These are phyloP conservation scores for Dendrobium huoshanense DNA, from an alignment of 106 monocot species.

Conservation along the genomic window DNA sequence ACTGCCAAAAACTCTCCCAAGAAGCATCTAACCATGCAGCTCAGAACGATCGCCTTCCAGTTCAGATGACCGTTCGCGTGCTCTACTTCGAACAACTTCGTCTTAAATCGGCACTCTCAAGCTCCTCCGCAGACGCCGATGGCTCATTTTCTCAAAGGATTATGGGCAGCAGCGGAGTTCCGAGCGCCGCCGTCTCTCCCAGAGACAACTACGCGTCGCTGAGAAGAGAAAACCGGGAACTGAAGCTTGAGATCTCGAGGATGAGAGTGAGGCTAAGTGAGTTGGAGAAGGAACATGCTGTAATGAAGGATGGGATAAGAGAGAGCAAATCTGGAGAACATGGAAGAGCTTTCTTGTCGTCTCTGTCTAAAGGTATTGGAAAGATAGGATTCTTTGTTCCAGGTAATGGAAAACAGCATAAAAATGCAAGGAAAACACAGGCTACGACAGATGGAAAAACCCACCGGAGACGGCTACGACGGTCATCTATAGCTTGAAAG, in stretches of 20 bases:
- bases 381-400: constrained; percentile 40
- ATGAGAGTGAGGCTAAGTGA: constrained; percentile 80
- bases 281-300: constrained; percentile 76
- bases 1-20: constrained; percentile 89
- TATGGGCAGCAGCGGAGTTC: constrained; percentile 52
- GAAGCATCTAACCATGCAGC: constrained; percentile 87
- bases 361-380: constrained; percentile 59
- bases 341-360: constrained; percentile 55
- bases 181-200: constrained; percentile 71
- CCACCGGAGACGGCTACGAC: constrained; percentile 31
- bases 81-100: constrained; percentile 90
- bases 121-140: constrained; percentile 14
- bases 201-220: constrained; percentile 87
- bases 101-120: constrained; percentile 58
- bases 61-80: constrained; percentile 68
- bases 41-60: constrained; percentile 84
- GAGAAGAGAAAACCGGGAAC: constrained; percentile 82
- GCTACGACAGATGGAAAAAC: constrained; percentile 33
- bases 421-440: constrained; percentile 28
- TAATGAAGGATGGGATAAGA: constrained; percentile 69
- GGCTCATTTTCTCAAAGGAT: constrained; percentile 76
- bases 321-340: constrained; percentile 35
- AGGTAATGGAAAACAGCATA: constrained; percentile 12
- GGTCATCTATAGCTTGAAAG: constrained; percentile 4
- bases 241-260: constrained; percentile 79